These are phyloP conservation scores for Exobasidium rhododendri DNA, from an alignment of 1,284 basidiomycete genomes.

Conservation along the genomic window DNA sequence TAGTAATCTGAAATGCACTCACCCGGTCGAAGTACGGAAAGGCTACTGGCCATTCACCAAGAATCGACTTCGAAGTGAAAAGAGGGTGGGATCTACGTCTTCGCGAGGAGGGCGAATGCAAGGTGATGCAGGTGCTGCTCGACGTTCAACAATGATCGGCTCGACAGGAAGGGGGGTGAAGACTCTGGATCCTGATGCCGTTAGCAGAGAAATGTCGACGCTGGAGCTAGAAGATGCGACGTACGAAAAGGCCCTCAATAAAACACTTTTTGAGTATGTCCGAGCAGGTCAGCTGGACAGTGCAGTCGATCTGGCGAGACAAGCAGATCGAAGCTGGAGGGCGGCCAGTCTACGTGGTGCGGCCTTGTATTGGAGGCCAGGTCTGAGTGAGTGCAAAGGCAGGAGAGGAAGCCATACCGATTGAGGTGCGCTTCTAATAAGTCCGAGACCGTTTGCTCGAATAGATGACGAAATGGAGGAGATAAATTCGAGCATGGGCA, in stretches of 20 bases:
- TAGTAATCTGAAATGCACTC: conserved; percentile 13
- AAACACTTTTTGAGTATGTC: conserved; percentile 73
- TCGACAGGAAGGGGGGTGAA: conserved; percentile 31
- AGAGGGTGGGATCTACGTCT: conserved; percentile 26
- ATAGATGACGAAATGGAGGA: conserved; percentile 20
- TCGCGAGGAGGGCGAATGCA: not conserved
- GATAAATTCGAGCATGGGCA: conserved; percentile 38
- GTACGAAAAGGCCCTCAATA: conserved; percentile 71
- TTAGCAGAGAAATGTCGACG: conserved; percentile 30
- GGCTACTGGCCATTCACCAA: conserved; percentile 53
- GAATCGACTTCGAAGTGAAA: conserved; percentile 44
- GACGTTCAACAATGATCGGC: not conserved
- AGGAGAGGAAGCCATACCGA: not conserved
- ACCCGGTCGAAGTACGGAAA: conserved; percentile 50
- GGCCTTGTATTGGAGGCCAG: conserved; percentile 37
- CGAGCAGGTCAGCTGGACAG: conserved; percentile 77
- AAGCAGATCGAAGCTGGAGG: conserved; percentile 84
- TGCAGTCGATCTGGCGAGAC: conserved; percentile 76
- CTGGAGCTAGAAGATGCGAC: conserved; percentile 50
- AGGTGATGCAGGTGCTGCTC: not conserved
- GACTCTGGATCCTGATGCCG: conserved; percentile 50
- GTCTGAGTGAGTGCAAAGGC: not conserved
- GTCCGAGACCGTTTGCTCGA: no score
- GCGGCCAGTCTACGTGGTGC: conserved; percentile 80
- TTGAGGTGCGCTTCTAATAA: no score